Conservation (phyloP, 2,329 filamentous ascomycete genomes). For the Nigrospora oryzae region DNA sequence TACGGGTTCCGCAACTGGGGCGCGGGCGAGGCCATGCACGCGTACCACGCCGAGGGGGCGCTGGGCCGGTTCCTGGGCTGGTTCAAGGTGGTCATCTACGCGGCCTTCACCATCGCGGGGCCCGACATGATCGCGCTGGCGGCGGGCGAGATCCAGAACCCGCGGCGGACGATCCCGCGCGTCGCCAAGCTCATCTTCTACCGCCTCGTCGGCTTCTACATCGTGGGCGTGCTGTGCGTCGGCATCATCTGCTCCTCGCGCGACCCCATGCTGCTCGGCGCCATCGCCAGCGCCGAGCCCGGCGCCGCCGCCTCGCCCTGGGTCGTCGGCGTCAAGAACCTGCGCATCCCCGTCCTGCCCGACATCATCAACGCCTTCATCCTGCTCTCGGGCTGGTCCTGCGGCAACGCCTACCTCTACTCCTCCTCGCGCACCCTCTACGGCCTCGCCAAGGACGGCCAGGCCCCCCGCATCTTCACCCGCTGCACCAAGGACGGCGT, state of each 20-base stretch:
- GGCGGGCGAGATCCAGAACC: constrained; percentile 41
- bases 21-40: constrained; percentile 6
- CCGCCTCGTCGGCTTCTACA: constrained; percentile 52
- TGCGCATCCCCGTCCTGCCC: constrained; percentile 42
- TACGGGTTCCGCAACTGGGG: constrained; percentile 46
- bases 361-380: constrained; percentile 47
- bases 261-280: constrained; percentile 42
- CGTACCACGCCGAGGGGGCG: constrained; percentile 22
- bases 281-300: constrained; percentile 42
- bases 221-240: constrained; percentile 49
- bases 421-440: constrained; percentile 10
- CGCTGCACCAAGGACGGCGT: constrained; percentile 34
- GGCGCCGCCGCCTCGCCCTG: constrained; percentile 41
- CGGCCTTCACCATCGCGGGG: constrained; percentile 49
- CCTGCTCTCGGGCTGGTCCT: constrained; percentile 14
- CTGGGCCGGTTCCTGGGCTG: constrained; percentile 51
- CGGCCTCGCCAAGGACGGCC: constrained; percentile 20
- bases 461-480: constrained; percentile 28
- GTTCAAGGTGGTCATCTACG: constrained; percentile 39
- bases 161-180: constrained; percentile 45
- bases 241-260: constrained; percentile 52
- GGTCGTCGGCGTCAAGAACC: constrained; percentile 44
- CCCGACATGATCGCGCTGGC: constrained; percentile 44
- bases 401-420: constrained; percentile 13
- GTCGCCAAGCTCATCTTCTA: constrained; percentile 58